A percentile compares a stretch with the other conserved stretches of the same genome.
phyloP scores from a whole-genome alignment of 2,329 filamentous ascomycete genomes.

The Diplocarpon mali region DNA sequence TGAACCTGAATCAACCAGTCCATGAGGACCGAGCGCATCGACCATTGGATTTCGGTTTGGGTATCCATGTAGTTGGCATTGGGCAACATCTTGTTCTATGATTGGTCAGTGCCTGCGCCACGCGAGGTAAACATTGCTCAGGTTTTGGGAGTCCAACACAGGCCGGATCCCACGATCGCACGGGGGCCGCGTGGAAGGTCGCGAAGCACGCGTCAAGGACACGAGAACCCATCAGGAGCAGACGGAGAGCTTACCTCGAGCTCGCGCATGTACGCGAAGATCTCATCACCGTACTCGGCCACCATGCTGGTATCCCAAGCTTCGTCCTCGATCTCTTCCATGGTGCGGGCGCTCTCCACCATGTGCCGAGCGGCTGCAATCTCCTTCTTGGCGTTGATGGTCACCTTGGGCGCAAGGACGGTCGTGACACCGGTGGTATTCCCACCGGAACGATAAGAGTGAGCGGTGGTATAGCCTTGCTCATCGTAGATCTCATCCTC shows the following conservation, averaged over 20 bases:
- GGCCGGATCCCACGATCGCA: no score
- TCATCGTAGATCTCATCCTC: conserved; percentile 59
- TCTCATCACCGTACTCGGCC: conserved; percentile 90
- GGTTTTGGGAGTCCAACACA: conserved; percentile 8
- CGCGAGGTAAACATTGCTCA: conserved; percentile 11
- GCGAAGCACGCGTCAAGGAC: conserved; percentile 4
- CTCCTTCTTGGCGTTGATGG: conserved; percentile 58
- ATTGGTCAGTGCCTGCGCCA: conserved; percentile 19
- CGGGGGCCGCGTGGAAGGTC: conserved; percentile 5
- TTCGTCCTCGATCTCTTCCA: conserved; percentile 79
- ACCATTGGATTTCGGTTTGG: conserved; percentile 97
- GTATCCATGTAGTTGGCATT: conserved; percentile 94
- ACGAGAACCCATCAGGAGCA: not conserved
- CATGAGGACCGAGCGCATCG: conserved; percentile 93
- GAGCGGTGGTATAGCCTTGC: conserved; percentile 64
- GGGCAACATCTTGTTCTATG: conserved; percentile 66
- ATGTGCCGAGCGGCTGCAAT: conserved; percentile 45
- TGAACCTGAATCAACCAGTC: conserved; percentile 98
- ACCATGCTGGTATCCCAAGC: conserved; percentile 95
- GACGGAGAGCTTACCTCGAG: conserved; percentile 54
- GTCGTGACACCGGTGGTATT: conserved; percentile 53
- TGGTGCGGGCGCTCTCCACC: conserved; percentile 31
- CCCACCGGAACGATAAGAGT: conserved; percentile 66
- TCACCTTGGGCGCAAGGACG: conserved; percentile 63
- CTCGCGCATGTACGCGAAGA: conserved; percentile 82